phyloP scores from a whole-genome alignment of 331 rosid species.

The Saraca asoca region DNA sequence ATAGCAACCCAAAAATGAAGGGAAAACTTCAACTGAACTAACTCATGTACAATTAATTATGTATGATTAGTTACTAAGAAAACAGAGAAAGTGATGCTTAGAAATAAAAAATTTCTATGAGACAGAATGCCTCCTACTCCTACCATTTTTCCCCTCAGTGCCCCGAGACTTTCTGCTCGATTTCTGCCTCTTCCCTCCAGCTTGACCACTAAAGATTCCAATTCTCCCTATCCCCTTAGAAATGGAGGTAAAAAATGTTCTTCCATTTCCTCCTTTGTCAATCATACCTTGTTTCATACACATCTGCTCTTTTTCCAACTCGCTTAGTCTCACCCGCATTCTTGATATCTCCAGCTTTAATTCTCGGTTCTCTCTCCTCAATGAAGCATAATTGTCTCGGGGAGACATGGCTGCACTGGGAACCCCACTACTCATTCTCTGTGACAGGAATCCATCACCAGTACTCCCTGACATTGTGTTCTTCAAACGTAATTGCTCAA shows the following conservation, averaged over 20 bases:
- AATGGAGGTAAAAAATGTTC: conserved; percentile 71
- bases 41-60: background rate
- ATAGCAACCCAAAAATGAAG: background rate
- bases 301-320: conserved; percentile 86
- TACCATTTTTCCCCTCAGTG: conserved; percentile 64
- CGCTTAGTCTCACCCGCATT: conserved; percentile 86
- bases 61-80: background rate
- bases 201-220: conserved; percentile 65
- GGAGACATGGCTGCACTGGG: conserved; percentile 94
- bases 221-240: conserved; percentile 84
- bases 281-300: conserved; percentile 85
- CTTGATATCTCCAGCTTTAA: conserved; percentile 83
- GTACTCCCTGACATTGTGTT: conserved; percentile 65
- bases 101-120: conserved; percentile 42
- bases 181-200: conserved; percentile 63
- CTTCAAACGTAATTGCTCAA: conserved; percentile 81
- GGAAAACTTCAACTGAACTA: conserved; percentile 5
- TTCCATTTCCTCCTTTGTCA: conserved; percentile 65
- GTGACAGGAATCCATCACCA: conserved; percentile 63
- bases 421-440: conserved; percentile 76
- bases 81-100: background rate
- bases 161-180: conserved; percentile 57
- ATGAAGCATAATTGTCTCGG: conserved; percentile 79
- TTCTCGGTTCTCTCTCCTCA: conserved; percentile 83
- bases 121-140: conserved; percentile 73